These are phyloP conservation scores for Typha latifolia DNA, from an alignment of 176 grass and related monocot genomes.

Conservation along the genomic window DNA sequence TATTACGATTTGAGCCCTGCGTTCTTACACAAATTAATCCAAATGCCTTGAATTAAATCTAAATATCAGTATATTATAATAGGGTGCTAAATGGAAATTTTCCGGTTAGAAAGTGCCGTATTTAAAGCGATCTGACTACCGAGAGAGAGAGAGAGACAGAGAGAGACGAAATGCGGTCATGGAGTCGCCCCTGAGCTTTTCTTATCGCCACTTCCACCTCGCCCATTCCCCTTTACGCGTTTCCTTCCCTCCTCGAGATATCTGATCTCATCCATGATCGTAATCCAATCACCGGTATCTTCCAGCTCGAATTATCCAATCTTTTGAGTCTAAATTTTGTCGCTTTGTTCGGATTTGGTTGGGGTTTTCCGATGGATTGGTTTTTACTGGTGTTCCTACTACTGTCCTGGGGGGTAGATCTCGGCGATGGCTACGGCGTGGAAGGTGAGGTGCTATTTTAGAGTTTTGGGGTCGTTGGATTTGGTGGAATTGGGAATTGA, in stretches of 20 bases:
- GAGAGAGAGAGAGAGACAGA: not conserved
- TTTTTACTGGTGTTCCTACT: not conserved
- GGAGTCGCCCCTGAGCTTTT: slow-evolving; percentile 42
- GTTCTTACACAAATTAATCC: too few relatives aligned
- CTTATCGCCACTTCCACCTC: slow-evolving; percentile 12
- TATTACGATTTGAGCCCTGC: too few relatives aligned
- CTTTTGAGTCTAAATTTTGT: not conserved
- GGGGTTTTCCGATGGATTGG: not conserved
- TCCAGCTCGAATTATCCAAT: not conserved
- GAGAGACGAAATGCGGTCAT: slow-evolving; percentile 18
- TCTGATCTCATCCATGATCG: not conserved
- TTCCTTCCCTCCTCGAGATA: not conserved
- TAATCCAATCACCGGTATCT: not conserved
- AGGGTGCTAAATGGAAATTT: too few relatives aligned
- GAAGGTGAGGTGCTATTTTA: not conserved
- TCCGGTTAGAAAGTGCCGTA: too few relatives aligned
- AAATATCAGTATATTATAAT: too few relatives aligned
- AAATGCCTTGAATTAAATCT: too few relatives aligned
- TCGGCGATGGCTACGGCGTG: not conserved
- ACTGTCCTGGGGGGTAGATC: not conserved
- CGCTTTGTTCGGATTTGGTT: not conserved
- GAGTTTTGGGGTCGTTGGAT: slow-evolving; percentile 3
- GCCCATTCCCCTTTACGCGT: slow-evolving; percentile 14
- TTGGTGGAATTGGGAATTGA: slow-evolving; percentile 12
- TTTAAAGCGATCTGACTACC: not conserved